Evolutionary conservation across 2,329 filamentous ascomycete genomes (phyloP).

Genomic region (Botrytis squamosa): DNA sequence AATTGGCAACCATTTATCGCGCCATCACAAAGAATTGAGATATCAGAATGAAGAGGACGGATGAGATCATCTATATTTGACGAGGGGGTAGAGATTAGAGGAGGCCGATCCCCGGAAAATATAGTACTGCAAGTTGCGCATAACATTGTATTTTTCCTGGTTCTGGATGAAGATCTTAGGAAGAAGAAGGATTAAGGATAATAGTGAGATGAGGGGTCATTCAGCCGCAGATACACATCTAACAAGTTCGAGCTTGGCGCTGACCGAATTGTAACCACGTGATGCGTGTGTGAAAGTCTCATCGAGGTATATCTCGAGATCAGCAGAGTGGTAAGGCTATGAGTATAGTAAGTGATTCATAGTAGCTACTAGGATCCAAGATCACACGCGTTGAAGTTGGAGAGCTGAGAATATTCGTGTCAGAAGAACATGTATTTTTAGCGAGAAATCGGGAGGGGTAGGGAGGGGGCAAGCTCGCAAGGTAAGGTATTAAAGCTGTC

Average conservation of each 20-base stretch:
- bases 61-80: background rate
- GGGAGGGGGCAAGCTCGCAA: background rate
- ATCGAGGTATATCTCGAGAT: background rate
- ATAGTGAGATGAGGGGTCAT: background rate
- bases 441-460: background rate
- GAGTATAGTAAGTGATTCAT: background rate
- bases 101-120: background rate
- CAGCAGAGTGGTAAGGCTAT: background rate
- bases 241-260: background rate
- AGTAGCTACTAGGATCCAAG: background rate
- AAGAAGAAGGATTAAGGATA: background rate
- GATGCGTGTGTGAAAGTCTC: background rate
- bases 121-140: background rate
- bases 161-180: background rate
- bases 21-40: background rate
- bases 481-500: background rate
- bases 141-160: background rate
- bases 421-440: background rate
- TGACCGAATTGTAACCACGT: background rate
- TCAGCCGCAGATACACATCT: background rate
- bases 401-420: background rate
- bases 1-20: background rate
- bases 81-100: background rate
- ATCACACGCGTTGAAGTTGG: background rate
- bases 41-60: background rate